Conservation (phyloP, 2,329 filamentous ascomycete genomes). For the Fusarium lyarnte region DNA sequence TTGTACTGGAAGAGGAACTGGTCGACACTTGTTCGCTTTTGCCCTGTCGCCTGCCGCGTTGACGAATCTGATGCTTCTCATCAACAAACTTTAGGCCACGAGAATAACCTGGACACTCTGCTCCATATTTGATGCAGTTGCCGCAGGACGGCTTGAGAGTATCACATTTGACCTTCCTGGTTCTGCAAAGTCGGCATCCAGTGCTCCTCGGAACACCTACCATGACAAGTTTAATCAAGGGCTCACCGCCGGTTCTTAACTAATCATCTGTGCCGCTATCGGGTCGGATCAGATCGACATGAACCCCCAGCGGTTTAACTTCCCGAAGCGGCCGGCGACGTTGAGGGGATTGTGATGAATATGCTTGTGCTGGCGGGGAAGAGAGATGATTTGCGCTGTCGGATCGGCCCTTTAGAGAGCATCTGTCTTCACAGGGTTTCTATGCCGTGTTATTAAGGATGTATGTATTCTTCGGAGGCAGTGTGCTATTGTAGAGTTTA, state of each 20-base stretch:
- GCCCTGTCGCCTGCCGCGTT: constrained; percentile 36
- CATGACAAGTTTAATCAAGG: constrained; percentile 39
- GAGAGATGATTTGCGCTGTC: constrained; percentile 23
- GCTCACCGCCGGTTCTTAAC: constrained; percentile 39
- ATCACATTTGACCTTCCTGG: constrained; percentile 58
- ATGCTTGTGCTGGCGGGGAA: constrained; percentile 12
- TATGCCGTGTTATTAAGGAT: background rate
- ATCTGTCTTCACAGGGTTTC: background rate
- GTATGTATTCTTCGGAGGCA: background rate
- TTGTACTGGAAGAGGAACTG: constrained; percentile 19
- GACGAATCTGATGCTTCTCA: constrained; percentile 52
- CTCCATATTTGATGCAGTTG: constrained; percentile 53
- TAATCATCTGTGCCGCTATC: constrained; percentile 29
- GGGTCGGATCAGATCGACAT: constrained; percentile 32
- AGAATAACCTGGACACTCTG: constrained; percentile 53
- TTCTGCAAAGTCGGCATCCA: constrained; percentile 53
- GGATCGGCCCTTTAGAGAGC: background rate
- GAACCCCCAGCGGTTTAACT: constrained; percentile 27
- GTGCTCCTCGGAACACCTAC: constrained; percentile 52
- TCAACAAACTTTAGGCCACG: constrained; percentile 52
- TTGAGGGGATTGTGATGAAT: constrained; percentile 6
- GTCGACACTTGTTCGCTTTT: constrained; percentile 1
- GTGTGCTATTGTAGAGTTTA: background rate
- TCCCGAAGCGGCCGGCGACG: constrained; percentile 30
- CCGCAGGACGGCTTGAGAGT: constrained; percentile 53